Evolutionary conservation across 441 rosid genomes (phyloP).

Genomic region (Iberis amara): DNA sequence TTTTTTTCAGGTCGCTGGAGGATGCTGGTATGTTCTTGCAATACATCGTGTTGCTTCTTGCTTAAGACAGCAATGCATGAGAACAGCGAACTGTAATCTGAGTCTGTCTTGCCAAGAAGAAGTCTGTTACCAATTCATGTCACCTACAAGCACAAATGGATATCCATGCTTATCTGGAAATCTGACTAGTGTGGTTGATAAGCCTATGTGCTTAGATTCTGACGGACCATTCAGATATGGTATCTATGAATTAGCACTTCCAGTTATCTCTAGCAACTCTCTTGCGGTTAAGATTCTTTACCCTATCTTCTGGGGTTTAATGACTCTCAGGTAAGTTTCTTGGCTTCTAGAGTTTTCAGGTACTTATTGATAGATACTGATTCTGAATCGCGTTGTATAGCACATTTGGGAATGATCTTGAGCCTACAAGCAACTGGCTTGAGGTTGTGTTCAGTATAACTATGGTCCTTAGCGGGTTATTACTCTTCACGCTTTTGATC

Average conservation of each 20-base stretch:
- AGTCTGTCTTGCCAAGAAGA: conserved; percentile 43
- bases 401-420: conserved; percentile 56
- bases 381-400: conserved; percentile 31
- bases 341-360: neutral
- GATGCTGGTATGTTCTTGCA: conserved; percentile 80
- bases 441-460: conserved; percentile 59
- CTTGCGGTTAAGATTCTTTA: conserved; percentile 53
- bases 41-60: conserved; percentile 58
- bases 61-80: conserved; percentile 45
- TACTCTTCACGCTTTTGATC: conserved; percentile 63
- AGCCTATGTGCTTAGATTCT: conserved; percentile 50
- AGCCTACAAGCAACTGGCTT: conserved; percentile 52
- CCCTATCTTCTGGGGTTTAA: conserved; percentile 76
- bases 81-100: conserved; percentile 34
- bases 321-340: conserved; percentile 50
- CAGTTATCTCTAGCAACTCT: conserved; percentile 58
- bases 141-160: conserved; percentile 30
- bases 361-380: neutral
- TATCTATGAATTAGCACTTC: conserved; percentile 51
- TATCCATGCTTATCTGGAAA: conserved; percentile 37
- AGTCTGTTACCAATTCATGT: conserved; percentile 38
- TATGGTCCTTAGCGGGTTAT: conserved; percentile 56
- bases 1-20: conserved; percentile 54
- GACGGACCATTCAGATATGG: conserved; percentile 55
- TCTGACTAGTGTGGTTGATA: conserved; percentile 27